Percentiles rank a stretch among this genome's conserved stretches.
These are phyloP conservation scores for Sclerotinia spermophila DNA, from an alignment of 2,329 filamentous ascomycete species.

Conservation along the genomic window DNA sequence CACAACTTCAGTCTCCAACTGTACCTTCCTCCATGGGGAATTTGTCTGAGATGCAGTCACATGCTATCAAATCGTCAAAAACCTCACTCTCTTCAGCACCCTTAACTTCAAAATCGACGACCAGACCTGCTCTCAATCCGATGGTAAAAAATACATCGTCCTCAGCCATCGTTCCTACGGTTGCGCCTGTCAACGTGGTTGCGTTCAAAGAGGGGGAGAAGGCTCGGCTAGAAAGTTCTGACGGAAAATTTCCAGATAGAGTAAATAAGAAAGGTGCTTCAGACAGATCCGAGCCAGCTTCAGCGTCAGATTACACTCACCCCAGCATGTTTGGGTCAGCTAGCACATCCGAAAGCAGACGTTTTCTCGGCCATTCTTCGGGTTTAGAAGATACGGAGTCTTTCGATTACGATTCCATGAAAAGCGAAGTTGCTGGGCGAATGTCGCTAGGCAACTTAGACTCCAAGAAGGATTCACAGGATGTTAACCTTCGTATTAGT, in stretches of 20 bases:
- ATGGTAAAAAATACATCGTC: constrained; percentile 36
- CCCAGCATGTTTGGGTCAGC: constrained; percentile 23
- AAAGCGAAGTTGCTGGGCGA: constrained; percentile 9
- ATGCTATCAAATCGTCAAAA: constrained; percentile 36
- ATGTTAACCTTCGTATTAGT: constrained; percentile 23
- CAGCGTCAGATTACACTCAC: constrained; percentile 20
- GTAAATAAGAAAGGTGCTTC: constrained; percentile 8
- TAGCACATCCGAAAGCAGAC: constrained; percentile 23
- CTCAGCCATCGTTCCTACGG: constrained; percentile 39
- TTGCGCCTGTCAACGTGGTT: constrained; percentile 49
- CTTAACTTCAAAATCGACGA: constrained; percentile 31
- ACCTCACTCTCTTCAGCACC: constrained; percentile 31
- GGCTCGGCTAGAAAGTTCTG: constrained; percentile 37
- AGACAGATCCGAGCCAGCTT: background rate
- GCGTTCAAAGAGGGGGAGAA: constrained; percentile 48
- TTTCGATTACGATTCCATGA: constrained; percentile 24
- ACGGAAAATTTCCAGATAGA: constrained; percentile 12
- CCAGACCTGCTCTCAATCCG: constrained; percentile 33
- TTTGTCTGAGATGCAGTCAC: constrained; percentile 34
- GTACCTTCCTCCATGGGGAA: constrained; percentile 31
- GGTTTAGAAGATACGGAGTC: constrained; percentile 27
- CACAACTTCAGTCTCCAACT: constrained; percentile 36
- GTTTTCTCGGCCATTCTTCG: constrained; percentile 18
- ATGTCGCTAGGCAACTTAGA: constrained; percentile 16
- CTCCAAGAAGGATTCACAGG: constrained; percentile 9